Evolutionary conservation across 2,329 filamentous ascomycete species (phyloP), one percentile per base, ranked within the genome.

Genomic region (Pseudomassariella vexata): DNA sequence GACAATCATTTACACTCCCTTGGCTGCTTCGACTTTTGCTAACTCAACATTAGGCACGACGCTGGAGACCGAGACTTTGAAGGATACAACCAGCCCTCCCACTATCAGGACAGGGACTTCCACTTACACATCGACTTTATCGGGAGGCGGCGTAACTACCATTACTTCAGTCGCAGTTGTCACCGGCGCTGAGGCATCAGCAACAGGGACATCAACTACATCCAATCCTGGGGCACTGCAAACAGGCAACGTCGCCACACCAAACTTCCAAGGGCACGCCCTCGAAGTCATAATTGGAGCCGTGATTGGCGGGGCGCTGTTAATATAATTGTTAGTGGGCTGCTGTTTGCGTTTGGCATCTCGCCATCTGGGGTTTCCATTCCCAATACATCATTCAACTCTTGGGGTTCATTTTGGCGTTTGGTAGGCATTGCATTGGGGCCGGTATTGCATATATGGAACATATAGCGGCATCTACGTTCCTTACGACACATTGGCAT

Each of bases 111-210:
- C 19, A 43, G 47, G 28, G 18, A 53, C 50, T 7, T 50, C 48
- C n/a, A 53, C 46, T 3, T 52, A 45, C 20, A 49, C 44, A 6
- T 50, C 47, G 11, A 56, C 52, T 3, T 42, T 52, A 2, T 47
- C 52, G 3, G 49, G 44, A 22, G 53, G 53, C 6, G 48, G 38
- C 3, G 35, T 50, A 34, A 52, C 48, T 6, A 54, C 50, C 11
- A 43, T 56, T n/a, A 53, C 49, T 8, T 46, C 48, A 5, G 46
- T 53, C 18, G 39, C 43, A 5, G 39, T 54, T 4, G 40, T 56
- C 6, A 47, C 46, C 2, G 44, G 38, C 5, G 32, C 29, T 10
- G 19, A 36, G 2, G 44, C 47, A 6, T 34, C 39, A 28, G 27
- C 44, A 5, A 44, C 38, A n/a, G 31, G 37, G 17, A 39, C 42